These are phyloP conservation scores for Orbilia blumenaviensis DNA, from an alignment of 2,329 filamentous ascomycete genomes.

Conservation along the genomic window DNA sequence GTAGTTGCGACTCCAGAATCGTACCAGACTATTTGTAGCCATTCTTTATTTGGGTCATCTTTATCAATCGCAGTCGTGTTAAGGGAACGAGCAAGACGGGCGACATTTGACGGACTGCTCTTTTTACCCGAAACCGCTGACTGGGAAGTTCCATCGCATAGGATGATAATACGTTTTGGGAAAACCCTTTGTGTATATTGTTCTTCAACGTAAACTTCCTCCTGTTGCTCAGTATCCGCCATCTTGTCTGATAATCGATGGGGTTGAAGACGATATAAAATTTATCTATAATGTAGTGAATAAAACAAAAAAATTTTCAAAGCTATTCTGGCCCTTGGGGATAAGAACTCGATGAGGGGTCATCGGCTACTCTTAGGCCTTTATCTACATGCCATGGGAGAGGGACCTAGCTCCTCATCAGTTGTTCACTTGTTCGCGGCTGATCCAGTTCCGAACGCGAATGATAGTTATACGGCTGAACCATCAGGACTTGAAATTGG, in stretches of 20 bases:
- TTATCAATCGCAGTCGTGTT: background rate
- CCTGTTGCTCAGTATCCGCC: background rate
- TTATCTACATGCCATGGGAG: too few relatives aligned
- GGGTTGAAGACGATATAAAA: too few relatives aligned
- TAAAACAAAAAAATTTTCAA: too few relatives aligned
- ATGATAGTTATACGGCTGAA: background rate
- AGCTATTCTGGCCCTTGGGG: too few relatives aligned
- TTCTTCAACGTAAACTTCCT: background rate
- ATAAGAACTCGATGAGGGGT: too few relatives aligned
- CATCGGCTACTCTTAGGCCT: too few relatives aligned
- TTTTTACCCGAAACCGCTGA: constrained; percentile 54
- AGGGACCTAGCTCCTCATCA: too few relatives aligned
- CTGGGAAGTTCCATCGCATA: constrained; percentile 56
- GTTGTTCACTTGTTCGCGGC: too few relatives aligned
- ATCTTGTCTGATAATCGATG: background rate
- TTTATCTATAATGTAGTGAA: too few relatives aligned
- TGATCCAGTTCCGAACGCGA: background rate
- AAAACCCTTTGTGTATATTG: background rate
- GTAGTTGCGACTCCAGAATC: constrained; percentile 68
- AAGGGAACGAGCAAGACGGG: constrained; percentile 56
- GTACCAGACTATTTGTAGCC: constrained; percentile 67
- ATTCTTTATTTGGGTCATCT: constrained; percentile 1
- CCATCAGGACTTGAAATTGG: background rate
- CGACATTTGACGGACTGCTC: constrained; percentile 64
- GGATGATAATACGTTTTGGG: constrained; percentile 55